phyloP scores from a whole-genome alignment of 345 rosid genomes.

The Corchorus capsularis region DNA sequence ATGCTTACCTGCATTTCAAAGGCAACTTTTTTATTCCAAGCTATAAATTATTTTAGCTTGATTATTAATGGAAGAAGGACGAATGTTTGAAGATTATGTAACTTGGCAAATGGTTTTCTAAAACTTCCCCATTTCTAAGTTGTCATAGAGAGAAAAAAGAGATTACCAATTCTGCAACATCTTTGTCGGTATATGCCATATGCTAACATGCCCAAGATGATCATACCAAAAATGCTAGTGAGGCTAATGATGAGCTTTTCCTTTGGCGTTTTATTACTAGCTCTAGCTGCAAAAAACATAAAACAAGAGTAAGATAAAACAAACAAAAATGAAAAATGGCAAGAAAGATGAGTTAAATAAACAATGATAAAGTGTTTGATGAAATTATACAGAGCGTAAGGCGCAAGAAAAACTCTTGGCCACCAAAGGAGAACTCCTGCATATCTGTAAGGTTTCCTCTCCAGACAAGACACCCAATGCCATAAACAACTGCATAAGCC shows the following conservation, averaged over 20 bases:
- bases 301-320: neutral
- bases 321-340: too few species aligned
- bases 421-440: conserved; percentile 39
- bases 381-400: conserved; percentile 32
- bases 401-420: conserved; percentile 39
- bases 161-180: neutral
- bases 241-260: conserved; percentile 3
- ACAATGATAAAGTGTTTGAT: too few species aligned
- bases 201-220: neutral
- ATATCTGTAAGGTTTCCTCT: conserved; percentile 47
- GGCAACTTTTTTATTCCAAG: too few species aligned
- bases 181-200: neutral
- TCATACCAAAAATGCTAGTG: neutral
- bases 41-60: too few species aligned
- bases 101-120: too few species aligned
- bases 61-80: too few species aligned
- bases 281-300: neutral
- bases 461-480: conserved; percentile 67
- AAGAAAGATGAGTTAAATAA: too few species aligned
- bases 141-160: neutral
- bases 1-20: neutral
- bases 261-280: neutral
- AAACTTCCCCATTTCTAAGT: too few species aligned
- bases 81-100: too few species aligned
- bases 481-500: conserved; percentile 44